Conservation (phyloP, 176 grass and related monocot genomes). For the Cenchrus americanus region DNA sequence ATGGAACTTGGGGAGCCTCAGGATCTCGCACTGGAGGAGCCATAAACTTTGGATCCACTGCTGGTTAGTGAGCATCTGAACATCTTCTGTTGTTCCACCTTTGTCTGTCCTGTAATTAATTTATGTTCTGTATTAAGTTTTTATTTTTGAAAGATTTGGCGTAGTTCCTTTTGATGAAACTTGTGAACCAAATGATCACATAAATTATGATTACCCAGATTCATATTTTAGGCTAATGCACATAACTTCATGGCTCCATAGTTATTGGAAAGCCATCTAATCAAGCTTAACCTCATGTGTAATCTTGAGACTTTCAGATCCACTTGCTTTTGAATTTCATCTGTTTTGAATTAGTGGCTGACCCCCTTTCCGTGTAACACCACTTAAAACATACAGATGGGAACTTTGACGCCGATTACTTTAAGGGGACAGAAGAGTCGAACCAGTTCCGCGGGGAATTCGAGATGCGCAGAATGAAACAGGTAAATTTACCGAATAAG, state of each 20-base stretch:
- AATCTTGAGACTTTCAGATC: background rate
- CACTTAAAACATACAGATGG: conserved; percentile 60
- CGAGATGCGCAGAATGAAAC: conserved; percentile 93
- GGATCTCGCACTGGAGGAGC: conserved; percentile 68
- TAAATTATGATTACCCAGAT: background rate
- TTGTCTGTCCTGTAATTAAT: background rate
- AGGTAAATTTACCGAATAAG: conserved; percentile 43
- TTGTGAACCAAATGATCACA: background rate
- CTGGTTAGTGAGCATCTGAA: conserved; percentile 45
- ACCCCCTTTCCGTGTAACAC: background rate
- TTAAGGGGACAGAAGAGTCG: conserved; percentile 85
- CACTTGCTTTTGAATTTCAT: background rate
- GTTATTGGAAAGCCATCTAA: conserved; percentile 1
- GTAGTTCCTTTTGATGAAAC: background rate
- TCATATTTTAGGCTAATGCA: background rate
- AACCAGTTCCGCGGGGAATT: conserved; percentile 82
- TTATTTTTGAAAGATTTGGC: background rate
- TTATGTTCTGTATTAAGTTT: background rate
- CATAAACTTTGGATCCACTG: conserved; percentile 78
- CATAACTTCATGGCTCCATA: background rate
- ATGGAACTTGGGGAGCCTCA: conserved; percentile 75
- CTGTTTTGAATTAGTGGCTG: background rate
- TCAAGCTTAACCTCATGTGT: background rate
- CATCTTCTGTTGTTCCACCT: background rate
- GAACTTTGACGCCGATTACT: conserved; percentile 80